phyloP scores from a whole-genome alignment of 139 green algal genomes.

The Raphidocelis subcapitata region DNA sequence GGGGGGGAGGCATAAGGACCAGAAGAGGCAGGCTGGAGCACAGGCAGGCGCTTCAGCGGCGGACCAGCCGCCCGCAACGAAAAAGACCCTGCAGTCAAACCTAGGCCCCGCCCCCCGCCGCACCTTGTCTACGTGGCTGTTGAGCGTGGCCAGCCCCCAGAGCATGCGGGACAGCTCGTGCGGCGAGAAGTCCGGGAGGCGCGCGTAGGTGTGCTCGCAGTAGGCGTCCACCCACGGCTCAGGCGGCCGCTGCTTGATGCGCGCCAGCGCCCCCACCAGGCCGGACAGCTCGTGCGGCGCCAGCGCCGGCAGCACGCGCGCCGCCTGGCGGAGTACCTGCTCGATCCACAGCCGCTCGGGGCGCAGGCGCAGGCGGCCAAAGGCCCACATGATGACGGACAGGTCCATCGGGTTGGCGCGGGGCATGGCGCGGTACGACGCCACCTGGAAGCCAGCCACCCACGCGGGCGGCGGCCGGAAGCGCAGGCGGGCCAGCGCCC shows the following conservation, averaged over 20 bases:
- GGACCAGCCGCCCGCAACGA: too few relatives aligned
- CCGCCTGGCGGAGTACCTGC: not conserved
- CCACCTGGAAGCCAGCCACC: conserved; percentile 25
- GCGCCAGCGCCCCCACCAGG: not conserved
- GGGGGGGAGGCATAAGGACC: too few relatives aligned
- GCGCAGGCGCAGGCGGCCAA: not conserved
- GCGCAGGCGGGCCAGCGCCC: conserved; percentile 10
- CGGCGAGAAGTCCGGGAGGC: not conserved
- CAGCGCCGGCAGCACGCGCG: not conserved
- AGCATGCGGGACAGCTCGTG: not conserved
- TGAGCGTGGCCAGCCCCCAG: not conserved
- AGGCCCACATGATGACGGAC: not conserved
- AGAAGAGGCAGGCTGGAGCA: too few relatives aligned
- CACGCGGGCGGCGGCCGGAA: conserved; percentile 7
- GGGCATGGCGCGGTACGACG: conserved; percentile 14
- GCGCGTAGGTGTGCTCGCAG: not conserved
- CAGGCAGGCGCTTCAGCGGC: too few relatives aligned
- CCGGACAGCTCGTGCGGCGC: not conserved
- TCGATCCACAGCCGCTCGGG: not conserved
- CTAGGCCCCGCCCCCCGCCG: too few relatives aligned
- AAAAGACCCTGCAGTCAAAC: too few relatives aligned
- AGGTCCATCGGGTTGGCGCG: not conserved
- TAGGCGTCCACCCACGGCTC: not conserved
- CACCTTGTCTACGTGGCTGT: not conserved
- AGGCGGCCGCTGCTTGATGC: not conserved